Conservation (phyloP, 1,139 yeast genomes). For the Candida sanyaensis region DNA sequence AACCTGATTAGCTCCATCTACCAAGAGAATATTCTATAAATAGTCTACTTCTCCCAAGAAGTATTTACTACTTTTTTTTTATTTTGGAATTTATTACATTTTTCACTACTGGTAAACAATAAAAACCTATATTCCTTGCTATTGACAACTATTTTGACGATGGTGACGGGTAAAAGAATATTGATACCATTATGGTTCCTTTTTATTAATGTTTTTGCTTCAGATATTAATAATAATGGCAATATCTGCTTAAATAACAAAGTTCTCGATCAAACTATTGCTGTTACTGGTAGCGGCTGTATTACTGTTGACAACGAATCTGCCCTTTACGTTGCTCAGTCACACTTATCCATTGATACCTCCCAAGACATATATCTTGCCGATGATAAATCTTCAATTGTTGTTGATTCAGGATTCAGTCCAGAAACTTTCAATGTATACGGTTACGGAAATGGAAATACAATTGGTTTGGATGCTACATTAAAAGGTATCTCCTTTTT, state of each 20-base stretch:
- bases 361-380: constrained; percentile 26
- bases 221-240: constrained; percentile 26
- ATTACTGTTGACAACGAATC: constrained; percentile 24
- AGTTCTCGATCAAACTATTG: constrained; percentile 25
- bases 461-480: constrained; percentile 23
- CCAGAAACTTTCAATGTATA: constrained; percentile 27
- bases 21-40: too few relatives aligned
- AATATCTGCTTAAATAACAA: constrained; percentile 29
- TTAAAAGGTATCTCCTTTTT: constrained; percentile 6
- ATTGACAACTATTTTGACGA: too few relatives aligned
- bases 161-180: background rate
- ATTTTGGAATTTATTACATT: too few relatives aligned
- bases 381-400: constrained; percentile 19
- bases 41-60: too few relatives aligned
- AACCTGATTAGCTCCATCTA: too few relatives aligned
- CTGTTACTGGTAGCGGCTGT: constrained; percentile 32
- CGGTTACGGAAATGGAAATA: constrained; percentile 35
- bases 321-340: constrained; percentile 21
- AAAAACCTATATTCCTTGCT: too few relatives aligned
- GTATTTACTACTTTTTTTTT: too few relatives aligned
- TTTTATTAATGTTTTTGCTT: background rate
- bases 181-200: background rate
- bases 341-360: constrained; percentile 17
- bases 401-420: constrained; percentile 19
- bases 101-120: too few relatives aligned